phyloP scores from a whole-genome alignment of 805 yeast genomes.

The Barnettozyma sucrosica region DNA sequence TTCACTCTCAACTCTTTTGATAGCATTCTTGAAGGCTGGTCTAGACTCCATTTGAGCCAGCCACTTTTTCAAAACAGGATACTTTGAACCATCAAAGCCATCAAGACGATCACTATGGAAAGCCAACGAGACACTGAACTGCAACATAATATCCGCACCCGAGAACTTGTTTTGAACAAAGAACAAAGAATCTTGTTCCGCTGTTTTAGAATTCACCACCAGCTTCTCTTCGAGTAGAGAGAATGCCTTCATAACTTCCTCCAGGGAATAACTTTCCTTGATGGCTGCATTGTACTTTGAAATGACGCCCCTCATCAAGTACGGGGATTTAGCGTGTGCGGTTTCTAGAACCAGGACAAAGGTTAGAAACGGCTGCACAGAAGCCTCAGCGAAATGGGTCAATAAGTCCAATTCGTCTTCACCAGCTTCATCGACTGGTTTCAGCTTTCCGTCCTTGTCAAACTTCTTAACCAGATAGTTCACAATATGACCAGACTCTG shows the following conservation, averaged over 20 bases:
- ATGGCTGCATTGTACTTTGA: constrained; percentile 39
- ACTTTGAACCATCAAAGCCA: constrained; percentile 14
- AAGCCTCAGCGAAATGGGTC: constrained; percentile 56
- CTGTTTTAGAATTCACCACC: constrained; percentile 20
- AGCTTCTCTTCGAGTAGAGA: constrained; percentile 37
- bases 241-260: constrained; percentile 38
- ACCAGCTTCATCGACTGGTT: constrained; percentile 34
- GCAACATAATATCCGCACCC: constrained; percentile 51
- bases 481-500: constrained; percentile 58
- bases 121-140: constrained; percentile 31
- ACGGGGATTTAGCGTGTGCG: constrained; percentile 38
- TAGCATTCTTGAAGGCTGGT: constrained; percentile 20
- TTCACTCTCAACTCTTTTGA: constrained; percentile 40
- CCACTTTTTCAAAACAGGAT: constrained; percentile 27
- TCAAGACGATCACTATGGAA: constrained; percentile 19
- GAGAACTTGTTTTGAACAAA: constrained; percentile 47
- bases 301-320: constrained; percentile 41
- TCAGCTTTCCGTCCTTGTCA: constrained; percentile 37
- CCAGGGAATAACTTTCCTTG: constrained; percentile 42
- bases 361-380: constrained; percentile 46
- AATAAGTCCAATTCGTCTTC: constrained; percentile 43
- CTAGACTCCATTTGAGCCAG: constrained; percentile 18
- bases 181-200: constrained; percentile 19
- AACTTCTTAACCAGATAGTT: constrained; percentile 45
- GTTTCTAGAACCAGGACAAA: constrained; percentile 33